Evolutionary conservation across 2,329 filamentous ascomycete species (phyloP), one percentile per base, ranked within the genome.

Genomic region (Ophiocordyceps robertsii): DNA sequence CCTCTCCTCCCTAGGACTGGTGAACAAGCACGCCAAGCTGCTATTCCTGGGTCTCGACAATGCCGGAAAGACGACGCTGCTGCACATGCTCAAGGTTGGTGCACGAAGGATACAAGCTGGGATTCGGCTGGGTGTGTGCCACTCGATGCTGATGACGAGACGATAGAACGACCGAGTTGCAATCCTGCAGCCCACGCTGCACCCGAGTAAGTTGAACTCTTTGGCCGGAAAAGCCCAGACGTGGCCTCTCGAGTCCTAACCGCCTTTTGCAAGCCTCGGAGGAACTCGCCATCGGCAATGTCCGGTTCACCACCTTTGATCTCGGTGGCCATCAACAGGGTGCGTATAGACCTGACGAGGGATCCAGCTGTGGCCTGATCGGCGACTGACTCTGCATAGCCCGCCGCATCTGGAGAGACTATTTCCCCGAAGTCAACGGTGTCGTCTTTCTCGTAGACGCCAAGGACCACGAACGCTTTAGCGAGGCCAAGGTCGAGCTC

Each of bases 401-500:
- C 49, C 86, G 89, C 53, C 86, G 89, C 57, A 80, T 95, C 55
- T 95, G 89, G 88, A 90, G 89, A 65, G 88, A 95, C 61, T 95
- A 94, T 69, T 94, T 95, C 75, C 88, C 88, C 55, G 89, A 95
- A 70, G 88, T 95, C 50, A 88, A 82, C 65, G 89, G 90, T 46
- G 94, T 96, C 55, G 89, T 98, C 54, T 98, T 96, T 75, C 82
- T 96, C 45, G 86, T 98, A 55, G 92, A 98, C 58, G 88, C 92
- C 57, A 95, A 95, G 70, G 92, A 98, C 67, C 83, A 87, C 66
- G 90, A 96, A 70, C 87, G 92, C 53, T 85, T 98, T 63, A 64
- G 75, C 56, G 92, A 98, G 72, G 84, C 88, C 59, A 96, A 96
- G 73, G 90, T 84, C 56, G 92, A 98, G 72, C 84, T 98, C 49